phyloP scores from a whole-genome alignment of 73 alveolate species.

The Paramecium biaurelia region DNA sequence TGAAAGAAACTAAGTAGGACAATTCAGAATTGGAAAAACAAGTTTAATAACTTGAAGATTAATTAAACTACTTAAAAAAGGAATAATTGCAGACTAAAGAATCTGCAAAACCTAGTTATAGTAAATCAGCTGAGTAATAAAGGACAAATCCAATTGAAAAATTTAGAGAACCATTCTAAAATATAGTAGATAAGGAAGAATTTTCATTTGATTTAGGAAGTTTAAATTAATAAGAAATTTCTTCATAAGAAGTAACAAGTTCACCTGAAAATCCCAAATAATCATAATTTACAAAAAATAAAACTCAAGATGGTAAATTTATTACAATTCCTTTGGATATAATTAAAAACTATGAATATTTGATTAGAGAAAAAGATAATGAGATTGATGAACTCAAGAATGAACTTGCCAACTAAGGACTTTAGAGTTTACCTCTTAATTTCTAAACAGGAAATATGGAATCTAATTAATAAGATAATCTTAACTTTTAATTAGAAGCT shows the following conservation, averaged over 20 bases:
- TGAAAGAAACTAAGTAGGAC: background rate
- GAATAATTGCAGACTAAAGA: background rate
- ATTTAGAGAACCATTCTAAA: constrained; percentile 1
- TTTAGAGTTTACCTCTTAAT: background rate
- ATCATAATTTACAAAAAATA: background rate
- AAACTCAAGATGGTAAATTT: background rate
- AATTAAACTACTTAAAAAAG: background rate
- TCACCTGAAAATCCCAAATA: background rate
- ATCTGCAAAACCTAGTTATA: background rate
- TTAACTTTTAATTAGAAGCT: background rate
- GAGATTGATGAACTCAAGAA: background rate
- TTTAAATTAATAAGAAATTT: background rate
- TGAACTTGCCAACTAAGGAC: background rate
- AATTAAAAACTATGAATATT: background rate
- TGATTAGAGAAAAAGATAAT: background rate
- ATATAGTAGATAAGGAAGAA: background rate
- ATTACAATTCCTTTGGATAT: background rate
- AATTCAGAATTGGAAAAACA: background rate
- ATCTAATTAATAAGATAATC: background rate
- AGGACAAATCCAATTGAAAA: background rate
- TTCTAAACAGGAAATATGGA: background rate
- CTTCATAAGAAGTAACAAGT: background rate
- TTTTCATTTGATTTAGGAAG: constrained; percentile 1
- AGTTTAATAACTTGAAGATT: background rate
- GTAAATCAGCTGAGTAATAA: background rate